phyloP scores from a whole-genome alignment of 768 basidiomycete genomes.

The Boletus insuetus region DNA sequence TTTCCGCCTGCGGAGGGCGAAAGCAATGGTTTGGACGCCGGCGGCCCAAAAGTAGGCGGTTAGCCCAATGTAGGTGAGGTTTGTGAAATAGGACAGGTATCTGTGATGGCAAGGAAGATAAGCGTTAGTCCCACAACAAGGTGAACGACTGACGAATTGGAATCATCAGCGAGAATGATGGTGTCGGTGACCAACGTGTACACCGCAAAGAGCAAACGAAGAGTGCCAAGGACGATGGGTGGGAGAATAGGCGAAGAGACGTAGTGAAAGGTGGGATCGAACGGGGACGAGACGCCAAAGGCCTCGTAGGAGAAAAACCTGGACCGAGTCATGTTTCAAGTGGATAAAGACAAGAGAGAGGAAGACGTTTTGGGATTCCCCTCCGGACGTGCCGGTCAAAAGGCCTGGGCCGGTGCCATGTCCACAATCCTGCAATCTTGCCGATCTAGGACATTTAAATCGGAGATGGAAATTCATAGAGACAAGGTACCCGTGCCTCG shows the following conservation, averaged over 20 bases:
- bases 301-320: slow-evolving; percentile 11
- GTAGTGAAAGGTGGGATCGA: slow-evolving; percentile 36
- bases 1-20: slow-evolving; percentile 33
- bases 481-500: too few species aligned
- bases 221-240: slow-evolving; percentile 39
- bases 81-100: slow-evolving; percentile 64
- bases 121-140: not conserved
- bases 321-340: not conserved
- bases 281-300: slow-evolving; percentile 39
- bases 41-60: slow-evolving; percentile 62
- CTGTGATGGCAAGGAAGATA: slow-evolving; percentile 30
- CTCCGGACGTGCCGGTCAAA: not conserved
- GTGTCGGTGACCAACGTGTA: slow-evolving; percentile 45
- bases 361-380: slow-evolving; percentile 2
- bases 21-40: slow-evolving; percentile 49
- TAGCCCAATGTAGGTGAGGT: slow-evolving; percentile 59
- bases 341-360: not conserved
- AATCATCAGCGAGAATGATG: slow-evolving; percentile 29
- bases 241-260: slow-evolving; percentile 46
- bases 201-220: slow-evolving; percentile 48
- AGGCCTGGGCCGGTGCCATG: too few species aligned
- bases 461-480: too few species aligned
- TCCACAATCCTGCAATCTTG: too few species aligned
- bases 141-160: slow-evolving; percentile 34
- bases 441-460: too few species aligned